These are phyloP conservation scores for Amanita polypyramis DNA, from an alignment of 768 basidiomycete species.

Conservation along the genomic window DNA sequence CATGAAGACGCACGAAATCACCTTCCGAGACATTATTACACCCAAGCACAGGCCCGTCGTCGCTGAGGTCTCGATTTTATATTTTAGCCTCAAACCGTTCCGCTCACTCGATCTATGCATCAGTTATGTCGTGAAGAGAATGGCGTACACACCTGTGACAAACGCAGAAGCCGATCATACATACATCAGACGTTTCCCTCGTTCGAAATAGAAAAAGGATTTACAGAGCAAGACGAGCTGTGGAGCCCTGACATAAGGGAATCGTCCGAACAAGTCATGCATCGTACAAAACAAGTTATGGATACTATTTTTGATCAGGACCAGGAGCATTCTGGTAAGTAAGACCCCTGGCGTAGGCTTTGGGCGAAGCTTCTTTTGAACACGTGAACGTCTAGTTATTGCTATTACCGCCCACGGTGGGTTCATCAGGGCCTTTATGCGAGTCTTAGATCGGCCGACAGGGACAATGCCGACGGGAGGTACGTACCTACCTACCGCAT, in stretches of 20 bases:
- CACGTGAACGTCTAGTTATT: constrained; percentile 32
- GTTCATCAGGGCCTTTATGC: constrained; percentile 47
- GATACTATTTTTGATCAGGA: constrained; percentile 44
- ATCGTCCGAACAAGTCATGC: constrained; percentile 30
- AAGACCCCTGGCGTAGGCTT: neutral
- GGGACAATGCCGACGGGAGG: constrained; percentile 57
- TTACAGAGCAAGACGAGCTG: constrained; percentile 52
- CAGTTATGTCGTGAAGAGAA: constrained; percentile 61
- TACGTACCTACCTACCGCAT: constrained; percentile 18
- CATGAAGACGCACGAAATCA: constrained; percentile 41
- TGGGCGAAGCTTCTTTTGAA: neutral
- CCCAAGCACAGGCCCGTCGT: constrained; percentile 26
- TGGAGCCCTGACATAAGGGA: constrained; percentile 53
- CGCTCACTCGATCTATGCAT: neutral
- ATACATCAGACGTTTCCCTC: constrained; percentile 39
- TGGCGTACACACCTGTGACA: constrained; percentile 65
- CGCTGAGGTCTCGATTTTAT: constrained; percentile 37
- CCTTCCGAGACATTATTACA: constrained; percentile 32
- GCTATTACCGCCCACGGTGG: constrained; percentile 61
- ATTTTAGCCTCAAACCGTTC: no score
- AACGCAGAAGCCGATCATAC: constrained; percentile 37
- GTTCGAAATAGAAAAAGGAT: constrained; percentile 43
- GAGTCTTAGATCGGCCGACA: constrained; percentile 29
- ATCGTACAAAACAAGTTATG: constrained; percentile 39
- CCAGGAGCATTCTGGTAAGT: constrained; percentile 35